Conservation (phyloP, 257 asterid species). For the Galeopsis tetrahit region DNA sequence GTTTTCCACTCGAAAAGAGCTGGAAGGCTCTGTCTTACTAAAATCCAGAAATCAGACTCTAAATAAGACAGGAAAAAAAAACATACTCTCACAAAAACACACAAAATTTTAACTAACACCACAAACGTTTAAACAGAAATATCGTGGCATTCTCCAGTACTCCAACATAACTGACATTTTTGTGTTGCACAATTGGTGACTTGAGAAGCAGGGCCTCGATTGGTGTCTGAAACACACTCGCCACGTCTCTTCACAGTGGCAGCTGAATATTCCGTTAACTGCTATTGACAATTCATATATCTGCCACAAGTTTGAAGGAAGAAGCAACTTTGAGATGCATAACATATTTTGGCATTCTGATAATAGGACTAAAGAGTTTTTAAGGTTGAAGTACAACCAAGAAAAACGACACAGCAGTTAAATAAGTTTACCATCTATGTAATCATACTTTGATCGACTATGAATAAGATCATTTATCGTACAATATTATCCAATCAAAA, state of each 20-base stretch:
- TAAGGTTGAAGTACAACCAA: background rate
- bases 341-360: background rate
- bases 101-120: background rate
- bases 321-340: background rate
- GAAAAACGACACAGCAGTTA: background rate
- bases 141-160: background rate
- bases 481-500: background rate
- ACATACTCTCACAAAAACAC: slow-evolving; percentile 6
- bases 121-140: background rate
- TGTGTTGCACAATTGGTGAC: background rate
- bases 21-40: background rate
- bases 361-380: background rate
- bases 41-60: background rate
- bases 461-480: background rate
- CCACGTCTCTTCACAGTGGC: slow-evolving; percentile 18
- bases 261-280: slow-evolving; percentile 10
- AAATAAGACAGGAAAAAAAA: background rate
- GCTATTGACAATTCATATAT: slow-evolving; percentile 10
- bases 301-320: slow-evolving; percentile 17
- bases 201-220: background rate
- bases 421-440: background rate
- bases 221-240: background rate
- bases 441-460: background rate
- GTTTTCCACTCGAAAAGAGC: background rate
- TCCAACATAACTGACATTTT: background rate